A percentile compares a stretch with the other conserved stretches of the same genome.
These are phyloP conservation scores for Alternaria angustiovoidea DNA, from an alignment of 2,329 filamentous ascomycete genomes.

Conservation along the genomic window DNA sequence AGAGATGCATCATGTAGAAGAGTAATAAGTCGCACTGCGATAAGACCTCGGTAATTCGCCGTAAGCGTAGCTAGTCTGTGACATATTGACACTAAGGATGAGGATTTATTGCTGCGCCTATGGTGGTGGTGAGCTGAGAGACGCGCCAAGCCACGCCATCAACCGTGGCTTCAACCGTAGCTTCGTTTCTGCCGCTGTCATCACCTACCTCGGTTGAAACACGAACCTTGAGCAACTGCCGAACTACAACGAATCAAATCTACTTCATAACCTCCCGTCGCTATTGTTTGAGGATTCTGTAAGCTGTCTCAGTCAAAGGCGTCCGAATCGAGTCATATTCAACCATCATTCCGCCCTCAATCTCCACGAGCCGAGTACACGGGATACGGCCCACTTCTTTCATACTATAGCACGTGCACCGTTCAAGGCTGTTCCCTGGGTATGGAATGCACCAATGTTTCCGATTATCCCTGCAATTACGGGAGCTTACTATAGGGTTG, in stretches of 20 bases:
- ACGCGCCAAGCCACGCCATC: not conserved
- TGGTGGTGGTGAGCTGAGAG: conserved; percentile 3
- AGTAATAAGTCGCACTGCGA: not conserved
- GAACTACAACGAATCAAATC: not conserved
- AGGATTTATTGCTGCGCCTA: not conserved
- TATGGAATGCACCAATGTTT: not conserved
- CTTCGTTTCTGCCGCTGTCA: conserved; percentile 1
- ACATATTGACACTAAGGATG: not conserved
- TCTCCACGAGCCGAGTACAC: conserved; percentile 6
- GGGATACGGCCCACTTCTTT: conserved; percentile 1
- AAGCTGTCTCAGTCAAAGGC: not conserved
- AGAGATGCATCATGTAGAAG: not conserved
- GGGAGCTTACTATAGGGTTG: not conserved
- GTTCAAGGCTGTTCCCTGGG: not conserved
- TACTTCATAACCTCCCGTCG: not conserved
- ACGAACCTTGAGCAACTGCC: not conserved
- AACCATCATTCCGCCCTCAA: not conserved
- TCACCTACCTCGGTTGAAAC: not conserved
- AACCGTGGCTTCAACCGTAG: not conserved
- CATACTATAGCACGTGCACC: conserved; percentile 5
- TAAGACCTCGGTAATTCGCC: not conserved
- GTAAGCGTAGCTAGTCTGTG: not conserved
- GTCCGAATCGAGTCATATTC: not conserved
- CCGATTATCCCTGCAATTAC: not conserved
- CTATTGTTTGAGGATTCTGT: not conserved